Base-by-base conservation (phyloP, 345 rosid genomes). In the Carallia pectinifolia region DNA sequence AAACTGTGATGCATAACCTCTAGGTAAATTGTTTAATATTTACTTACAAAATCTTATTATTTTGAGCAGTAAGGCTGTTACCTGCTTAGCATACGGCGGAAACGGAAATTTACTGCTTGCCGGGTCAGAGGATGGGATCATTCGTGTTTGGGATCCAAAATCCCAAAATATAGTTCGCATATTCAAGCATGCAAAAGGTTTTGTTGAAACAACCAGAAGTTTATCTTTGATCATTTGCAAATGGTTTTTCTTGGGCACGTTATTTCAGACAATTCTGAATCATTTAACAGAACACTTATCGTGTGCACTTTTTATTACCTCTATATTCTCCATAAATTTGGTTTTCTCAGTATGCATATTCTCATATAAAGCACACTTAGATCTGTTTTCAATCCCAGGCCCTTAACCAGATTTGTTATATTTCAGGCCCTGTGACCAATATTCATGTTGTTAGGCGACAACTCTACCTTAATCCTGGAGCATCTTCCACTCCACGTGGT, bases 101-200 rank as follows among this genome's bases (percentile, higher is more conserved):
- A 80, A 75, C 6, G 82, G 86, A 71, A 86, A 85, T 79, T 66
- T 84, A 40, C 80, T 91, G 80, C 81, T 94, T 30, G 85, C 90
- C 71, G 97, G 96, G 62, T 87, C 96, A 58, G 93, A 85, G 75
- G 96, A 91, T 76, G 98, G 98, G 62, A 50, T 77, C 70, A 71
- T 94, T 79, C 77, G 85, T 77, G 84, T 85, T 77, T 94, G 89
- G 89, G 82, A 91, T 67, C 81, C 86, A 58, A 80, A 62, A 75
- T 78, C 76, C 47, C 82, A 76, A 55, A 79, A 67, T 34, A 74
- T 75, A 6, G 63, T 90, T 61, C 93, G 88, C 37, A 83, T 85
- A 73, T 79, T 91, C 64, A 52, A 73, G 68, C 92, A 83, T 78
- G 85, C 85, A 44, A 88, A 85, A 90, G 85, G 97, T 94, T 79